A percentile compares a stretch with the other conserved stretches of the same genome.
Evolutionary conservation across 805 yeast genomes (phyloP).

Genomic region (Pichia membranifaciens): DNA sequence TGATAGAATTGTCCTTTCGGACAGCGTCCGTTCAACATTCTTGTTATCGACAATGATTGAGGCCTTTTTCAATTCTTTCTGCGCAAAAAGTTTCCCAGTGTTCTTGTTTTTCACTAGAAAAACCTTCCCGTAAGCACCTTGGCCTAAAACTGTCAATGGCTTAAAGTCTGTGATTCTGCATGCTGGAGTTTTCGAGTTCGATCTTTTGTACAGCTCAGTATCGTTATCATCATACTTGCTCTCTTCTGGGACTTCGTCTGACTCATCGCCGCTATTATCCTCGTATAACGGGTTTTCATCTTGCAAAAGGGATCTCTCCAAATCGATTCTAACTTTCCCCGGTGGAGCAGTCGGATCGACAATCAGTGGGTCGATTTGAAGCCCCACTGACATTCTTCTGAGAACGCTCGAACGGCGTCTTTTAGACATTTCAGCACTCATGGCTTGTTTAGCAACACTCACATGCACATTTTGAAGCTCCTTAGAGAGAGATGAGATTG

Average conservation of each 20-base stretch:
- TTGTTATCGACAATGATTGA: slow-evolving; percentile 50
- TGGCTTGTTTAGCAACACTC: background rate
- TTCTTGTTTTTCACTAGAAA: slow-evolving; percentile 57
- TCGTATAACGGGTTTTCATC: slow-evolving; percentile 12
- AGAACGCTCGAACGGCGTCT: slow-evolving; percentile 27
- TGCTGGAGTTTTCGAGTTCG: slow-evolving; percentile 10
- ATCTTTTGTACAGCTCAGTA: slow-evolving; percentile 11
- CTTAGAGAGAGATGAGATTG: slow-evolving; percentile 1
- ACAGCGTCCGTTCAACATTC: slow-evolving; percentile 65
- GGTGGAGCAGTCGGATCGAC: slow-evolving; percentile 3
- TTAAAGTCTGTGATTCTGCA: slow-evolving; percentile 48
- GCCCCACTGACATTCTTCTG: slow-evolving; percentile 26
- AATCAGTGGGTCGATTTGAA: slow-evolving; percentile 7
- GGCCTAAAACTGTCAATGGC: slow-evolving; percentile 68
- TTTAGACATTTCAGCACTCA: background rate
- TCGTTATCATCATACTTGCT: slow-evolving; percentile 2
- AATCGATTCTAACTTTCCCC: slow-evolving; percentile 5
- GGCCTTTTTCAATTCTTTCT: slow-evolving; percentile 78
- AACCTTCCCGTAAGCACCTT: slow-evolving; percentile 87
- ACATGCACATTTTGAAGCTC: background rate
- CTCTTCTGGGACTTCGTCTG: too few relatives aligned
- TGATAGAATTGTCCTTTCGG: slow-evolving; percentile 64
- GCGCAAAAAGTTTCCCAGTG: slow-evolving; percentile 67
- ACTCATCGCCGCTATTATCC: slow-evolving; percentile 6
- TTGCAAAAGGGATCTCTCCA: slow-evolving; percentile 1